Evolutionary conservation across 2,329 filamentous ascomycete genomes (phyloP).

Genomic region (Incumbomyces lentus): DNA sequence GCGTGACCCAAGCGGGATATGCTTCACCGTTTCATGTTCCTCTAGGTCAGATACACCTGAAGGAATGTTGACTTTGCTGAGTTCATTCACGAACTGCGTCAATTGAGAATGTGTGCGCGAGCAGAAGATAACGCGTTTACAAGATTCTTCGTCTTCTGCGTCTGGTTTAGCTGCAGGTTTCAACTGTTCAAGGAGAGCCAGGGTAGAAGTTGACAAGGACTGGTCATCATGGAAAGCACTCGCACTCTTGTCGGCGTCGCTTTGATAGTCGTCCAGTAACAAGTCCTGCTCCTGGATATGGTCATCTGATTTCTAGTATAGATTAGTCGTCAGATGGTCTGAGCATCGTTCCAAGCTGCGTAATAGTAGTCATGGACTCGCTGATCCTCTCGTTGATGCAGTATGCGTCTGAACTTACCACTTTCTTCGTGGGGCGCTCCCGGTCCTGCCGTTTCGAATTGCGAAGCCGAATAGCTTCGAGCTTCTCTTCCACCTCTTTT

Average conservation of each 20-base stretch:
- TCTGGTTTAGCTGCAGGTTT: conserved; percentile 27
- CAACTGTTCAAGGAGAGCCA: conserved; percentile 60
- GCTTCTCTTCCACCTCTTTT: conserved; percentile 59
- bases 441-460: conserved; percentile 27
- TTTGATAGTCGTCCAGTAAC: conserved; percentile 64
- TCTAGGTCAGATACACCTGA: conserved; percentile 30
- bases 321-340: neutral
- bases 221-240: conserved; percentile 23
- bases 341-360: neutral
- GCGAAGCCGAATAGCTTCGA: conserved; percentile 15
- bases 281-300: conserved; percentile 55
- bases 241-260: conserved; percentile 42
- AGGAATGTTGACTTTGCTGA: conserved; percentile 68
- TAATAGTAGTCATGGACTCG: neutral
- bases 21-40: conserved; percentile 57
- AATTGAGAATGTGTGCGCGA: conserved; percentile 89
- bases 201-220: conserved; percentile 63
- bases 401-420: conserved; percentile 23
- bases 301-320: conserved; percentile 1
- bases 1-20: conserved; percentile 72
- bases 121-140: conserved; percentile 81
- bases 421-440: conserved; percentile 38
- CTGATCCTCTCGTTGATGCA: neutral
- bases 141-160: conserved; percentile 45
- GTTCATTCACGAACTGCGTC: conserved; percentile 74